Percentiles rank a stretch among this genome's conserved stretches.
Evolutionary conservation across 2,329 filamentous ascomycete species (phyloP).

Genomic region (Furcasterigmium furcatum): DNA sequence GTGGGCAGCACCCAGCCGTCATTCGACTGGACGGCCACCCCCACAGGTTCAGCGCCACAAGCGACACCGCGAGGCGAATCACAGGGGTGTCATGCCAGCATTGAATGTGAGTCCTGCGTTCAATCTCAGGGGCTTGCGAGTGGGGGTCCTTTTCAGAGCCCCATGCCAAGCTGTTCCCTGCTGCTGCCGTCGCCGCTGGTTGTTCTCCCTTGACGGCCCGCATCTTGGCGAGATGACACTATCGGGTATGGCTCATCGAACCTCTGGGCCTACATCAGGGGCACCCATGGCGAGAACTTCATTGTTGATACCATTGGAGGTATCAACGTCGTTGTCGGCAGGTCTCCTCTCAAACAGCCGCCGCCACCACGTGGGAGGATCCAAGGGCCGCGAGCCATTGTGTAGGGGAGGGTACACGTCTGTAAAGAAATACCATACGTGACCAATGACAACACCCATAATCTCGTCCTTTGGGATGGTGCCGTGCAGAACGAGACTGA

Average conservation of each 20-base stretch:
- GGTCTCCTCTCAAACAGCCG: slow-evolving; percentile 70
- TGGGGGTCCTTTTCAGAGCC: no score
- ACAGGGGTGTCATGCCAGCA: no score
- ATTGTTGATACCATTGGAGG: slow-evolving; percentile 54
- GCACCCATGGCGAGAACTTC: slow-evolving; percentile 59
- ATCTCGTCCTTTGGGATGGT: slow-evolving; percentile 93
- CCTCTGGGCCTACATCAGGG: slow-evolving; percentile 10
- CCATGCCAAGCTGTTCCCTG: no score
- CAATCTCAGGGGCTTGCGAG: no score
- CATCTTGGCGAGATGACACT: no score
- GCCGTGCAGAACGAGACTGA: slow-evolving; percentile 88
- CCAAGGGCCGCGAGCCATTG: slow-evolving; percentile 78
- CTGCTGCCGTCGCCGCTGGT: no score
- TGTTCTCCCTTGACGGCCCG: no score
- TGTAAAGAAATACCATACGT: slow-evolving; percentile 97
- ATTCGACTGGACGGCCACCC: no score
- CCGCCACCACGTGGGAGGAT: slow-evolving; percentile 88
- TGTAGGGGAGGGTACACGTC: slow-evolving; percentile 95
- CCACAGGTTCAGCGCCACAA: no score
- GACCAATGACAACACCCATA: slow-evolving; percentile 89
- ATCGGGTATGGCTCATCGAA: slow-evolving; percentile 2
- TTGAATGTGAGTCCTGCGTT: no score
- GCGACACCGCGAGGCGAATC: no score
- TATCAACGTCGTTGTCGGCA: slow-evolving; percentile 31
- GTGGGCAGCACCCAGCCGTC: no score